Evolutionary conservation across 495 filamentous ascomycete species (phyloP), one percentile per base, ranked within the genome.

Genomic region (Tuber borchii): DNA sequence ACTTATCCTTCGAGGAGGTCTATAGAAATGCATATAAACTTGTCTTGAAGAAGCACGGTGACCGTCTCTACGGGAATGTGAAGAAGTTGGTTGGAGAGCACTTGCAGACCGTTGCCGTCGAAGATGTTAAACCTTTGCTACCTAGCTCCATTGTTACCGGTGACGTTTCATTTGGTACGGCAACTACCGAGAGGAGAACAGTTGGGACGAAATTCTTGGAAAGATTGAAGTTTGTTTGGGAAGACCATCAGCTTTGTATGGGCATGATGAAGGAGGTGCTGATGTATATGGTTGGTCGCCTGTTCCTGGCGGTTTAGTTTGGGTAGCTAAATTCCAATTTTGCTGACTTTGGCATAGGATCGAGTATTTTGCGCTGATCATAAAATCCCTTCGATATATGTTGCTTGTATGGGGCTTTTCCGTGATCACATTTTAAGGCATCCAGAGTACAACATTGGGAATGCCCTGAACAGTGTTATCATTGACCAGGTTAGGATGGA

Each of bases 11-110:
- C 85, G 96, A 99, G 84, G 91, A 95, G 75, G 89, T 98, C 0
- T 99, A 99, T 85, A 93, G 96, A 51, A 93, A 92, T 71, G 93
- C 93, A n/a, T 99, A 99, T 84, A 92, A 93, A 84, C 91, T 98
- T n/a, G 94, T 97, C 0, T 84, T 97, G 71, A 91, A 91, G 83
- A 93, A 92, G 85, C 89, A 92, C 77, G 95, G 94, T n/a, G 88
- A 91, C 12, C 85, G 88, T n/a, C 88, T 99, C 0, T 97, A 97
- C 83, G 87, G 90, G 1, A 85, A 87, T 2, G 94, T 97, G 69
- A 92, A 90, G 77, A 81, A 88, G 22, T 92, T 97, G 56, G 94
- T 83, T 10, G 68, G 73, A n/a, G 77, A 83, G 46, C 82, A 83
- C 69, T 77, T 83, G 31, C 70, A 77, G 72, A 34, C 76, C 6